Base-by-base conservation (phyloP, 257 asterid genomes). In the Leptodermis oblonga region DNA sequence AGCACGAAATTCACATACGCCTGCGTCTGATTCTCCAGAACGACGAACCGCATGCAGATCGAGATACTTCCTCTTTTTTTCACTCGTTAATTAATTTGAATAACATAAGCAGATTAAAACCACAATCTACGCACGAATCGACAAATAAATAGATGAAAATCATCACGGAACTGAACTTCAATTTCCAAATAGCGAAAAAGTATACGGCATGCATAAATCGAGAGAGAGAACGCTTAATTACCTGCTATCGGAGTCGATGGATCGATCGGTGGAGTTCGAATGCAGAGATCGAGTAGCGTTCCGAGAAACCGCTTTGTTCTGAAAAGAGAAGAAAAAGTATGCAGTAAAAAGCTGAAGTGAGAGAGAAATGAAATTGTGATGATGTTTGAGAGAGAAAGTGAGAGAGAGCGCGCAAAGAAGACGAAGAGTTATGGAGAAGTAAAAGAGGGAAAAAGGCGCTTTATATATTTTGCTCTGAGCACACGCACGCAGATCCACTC, bases 381-480 rank as follows among this genome's bases (percentile, higher is more conserved):
- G 59, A 22, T n/a, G 59, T 20, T 11, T 20, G 22, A 2, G 48
- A 41, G 54, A n/a, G 39, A 34, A 1, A 20, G 11, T 1, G 25
- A 51, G 51, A 12, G 61, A 23, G 46, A 33, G 41, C 20, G 3
- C 20, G 1, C 8, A 8, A 28, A 26, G 62, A 56, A 73, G 77
- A 8, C 4, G 68, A 67, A 7, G 68, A 66, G 72, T 33, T 56
- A 14, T 56, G 25, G 60, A 54, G 71, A 72, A 53, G 67, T 62
- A 64, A 52, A 61, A 42, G 22, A 20, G 42, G 31, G 11, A 58
- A 61, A 65, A 45, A 65, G 71, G 26, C 33, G 39, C 60, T 65
- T 72, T 64, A 70, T 53, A 30, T 64, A 62, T 43, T 58, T 55
- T 39, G 70, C 56, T 48, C 36, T 56, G 46, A 46, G 26, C 69